These are phyloP conservation scores for Jamesozyma spencerorum DNA, from an alignment of 805 yeast genomes.

Conservation along the genomic window DNA sequence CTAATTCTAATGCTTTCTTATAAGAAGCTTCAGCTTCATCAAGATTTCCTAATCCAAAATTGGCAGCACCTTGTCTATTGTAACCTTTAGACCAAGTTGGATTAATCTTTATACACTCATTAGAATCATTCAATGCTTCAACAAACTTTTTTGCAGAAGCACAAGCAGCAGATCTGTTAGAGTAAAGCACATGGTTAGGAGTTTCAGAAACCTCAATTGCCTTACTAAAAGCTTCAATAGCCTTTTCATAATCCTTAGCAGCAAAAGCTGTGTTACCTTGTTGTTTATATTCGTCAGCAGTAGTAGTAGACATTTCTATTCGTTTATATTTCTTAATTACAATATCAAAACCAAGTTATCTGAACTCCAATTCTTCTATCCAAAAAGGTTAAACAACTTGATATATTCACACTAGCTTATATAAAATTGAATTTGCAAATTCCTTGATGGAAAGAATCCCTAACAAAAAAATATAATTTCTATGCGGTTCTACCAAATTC, in stretches of 20 bases:
- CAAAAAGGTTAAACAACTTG: too few species aligned
- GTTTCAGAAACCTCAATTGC: constrained; percentile 76
- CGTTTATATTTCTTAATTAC: neutral
- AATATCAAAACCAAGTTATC: neutral
- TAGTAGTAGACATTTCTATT: constrained; percentile 19
- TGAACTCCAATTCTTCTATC: too few species aligned
- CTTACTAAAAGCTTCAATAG: constrained; percentile 70
- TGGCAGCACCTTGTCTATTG: constrained; percentile 89
- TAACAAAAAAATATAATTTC: too few species aligned
- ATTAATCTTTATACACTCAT: constrained; percentile 70
- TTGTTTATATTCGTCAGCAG: constrained; percentile 74
- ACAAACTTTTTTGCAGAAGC: constrained; percentile 68
- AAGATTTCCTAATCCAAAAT: constrained; percentile 72
- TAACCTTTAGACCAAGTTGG: constrained; percentile 93
- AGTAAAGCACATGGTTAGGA: constrained; percentile 87
- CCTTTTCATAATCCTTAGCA: constrained; percentile 72
- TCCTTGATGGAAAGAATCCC: too few species aligned
- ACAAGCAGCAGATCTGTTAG: constrained; percentile 88
- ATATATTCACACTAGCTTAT: too few species aligned
- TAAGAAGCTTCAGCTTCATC: constrained; percentile 68
- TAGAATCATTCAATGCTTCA: constrained; percentile 76
- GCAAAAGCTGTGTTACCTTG: constrained; percentile 91
- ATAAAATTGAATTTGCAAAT: too few species aligned
- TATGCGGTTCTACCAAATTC: neutral
- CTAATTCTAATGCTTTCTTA: constrained; percentile 71